Evolutionary conservation across 306 rosid genomes (phyloP).

Genomic region (Quercus robur): DNA sequence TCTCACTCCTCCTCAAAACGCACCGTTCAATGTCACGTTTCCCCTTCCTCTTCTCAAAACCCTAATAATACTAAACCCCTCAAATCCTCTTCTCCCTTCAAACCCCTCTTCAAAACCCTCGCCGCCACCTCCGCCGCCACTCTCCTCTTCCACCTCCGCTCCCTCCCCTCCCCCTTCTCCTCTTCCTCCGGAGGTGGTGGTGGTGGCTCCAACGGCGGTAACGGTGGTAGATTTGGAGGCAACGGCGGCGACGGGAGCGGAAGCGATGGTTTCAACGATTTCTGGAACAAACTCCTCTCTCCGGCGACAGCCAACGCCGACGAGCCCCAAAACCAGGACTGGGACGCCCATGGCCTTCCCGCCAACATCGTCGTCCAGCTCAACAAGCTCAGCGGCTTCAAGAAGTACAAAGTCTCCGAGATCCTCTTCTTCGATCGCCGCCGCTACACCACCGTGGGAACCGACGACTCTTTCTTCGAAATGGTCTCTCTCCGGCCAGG

Average conservation of each 20-base stretch:
- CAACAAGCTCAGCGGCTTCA: slow-evolving; percentile 81
- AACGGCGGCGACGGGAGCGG: slow-evolving; percentile 23
- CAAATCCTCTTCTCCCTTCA: slow-evolving; percentile 22
- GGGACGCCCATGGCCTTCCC: slow-evolving; percentile 90
- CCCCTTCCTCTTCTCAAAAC: slow-evolving; percentile 23
- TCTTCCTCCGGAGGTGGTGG: slow-evolving; percentile 11
- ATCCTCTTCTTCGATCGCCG: slow-evolving; percentile 73
- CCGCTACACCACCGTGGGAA: slow-evolving; percentile 43
- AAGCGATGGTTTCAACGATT: slow-evolving; percentile 39
- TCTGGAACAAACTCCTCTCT: slow-evolving; percentile 49
- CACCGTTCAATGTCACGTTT: slow-evolving; percentile 25
- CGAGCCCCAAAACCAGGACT: slow-evolving; percentile 57
- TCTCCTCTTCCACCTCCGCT: slow-evolving; percentile 32
- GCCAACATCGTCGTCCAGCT: slow-evolving; percentile 79
- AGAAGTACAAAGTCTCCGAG: slow-evolving; percentile 77
- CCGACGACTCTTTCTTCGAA: slow-evolving; percentile 85
- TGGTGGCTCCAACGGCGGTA: slow-evolving; percentile 10
- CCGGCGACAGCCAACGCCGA: slow-evolving; percentile 66
- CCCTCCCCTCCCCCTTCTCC: slow-evolving; percentile 8
- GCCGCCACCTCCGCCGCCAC: slow-evolving; percentile 64
- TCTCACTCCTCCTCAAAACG: slow-evolving; percentile 12
- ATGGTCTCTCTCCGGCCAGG: slow-evolving; percentile 87
- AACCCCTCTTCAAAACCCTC: slow-evolving; percentile 49
- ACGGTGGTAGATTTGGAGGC: slow-evolving; percentile 1
- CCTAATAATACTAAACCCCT: slow-evolving; percentile 12